Percentiles rank a stretch among this genome's conserved stretches.
Evolutionary conservation across 441 rosid species (phyloP).

Genomic region (Adansonia madagascariensis): DNA sequence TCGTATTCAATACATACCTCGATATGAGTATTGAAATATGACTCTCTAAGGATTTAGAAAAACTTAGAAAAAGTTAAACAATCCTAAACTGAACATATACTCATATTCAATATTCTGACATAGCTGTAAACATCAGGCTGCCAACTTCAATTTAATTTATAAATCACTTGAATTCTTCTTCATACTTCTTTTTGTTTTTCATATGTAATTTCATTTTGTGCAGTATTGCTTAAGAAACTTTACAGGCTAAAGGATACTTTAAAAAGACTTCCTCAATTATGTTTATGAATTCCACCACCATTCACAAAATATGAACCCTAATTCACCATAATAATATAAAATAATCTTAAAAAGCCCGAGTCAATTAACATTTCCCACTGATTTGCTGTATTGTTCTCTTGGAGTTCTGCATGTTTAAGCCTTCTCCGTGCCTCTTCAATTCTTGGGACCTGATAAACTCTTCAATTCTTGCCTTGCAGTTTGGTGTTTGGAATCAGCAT

Average conservation of each 20-base stretch:
- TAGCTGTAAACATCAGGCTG: not conserved
- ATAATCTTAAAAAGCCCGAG: slow-evolving; percentile 25
- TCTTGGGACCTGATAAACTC: slow-evolving; percentile 73
- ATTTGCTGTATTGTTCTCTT: slow-evolving; percentile 77
- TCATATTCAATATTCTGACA: no score
- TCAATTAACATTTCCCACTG: slow-evolving; percentile 81
- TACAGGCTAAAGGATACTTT: not conserved
- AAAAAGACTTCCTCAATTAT: not conserved
- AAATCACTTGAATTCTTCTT: not conserved
- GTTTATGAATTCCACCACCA: not conserved
- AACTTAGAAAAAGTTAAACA: no score
- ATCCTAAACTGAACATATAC: no score
- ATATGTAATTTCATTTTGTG: not conserved
- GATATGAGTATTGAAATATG: no score
- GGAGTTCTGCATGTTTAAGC: slow-evolving; percentile 50
- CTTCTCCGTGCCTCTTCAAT: slow-evolving; percentile 59
- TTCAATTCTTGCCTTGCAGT: slow-evolving; percentile 75
- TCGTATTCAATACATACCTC: no score
- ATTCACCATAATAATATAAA: slow-evolving; percentile 25
- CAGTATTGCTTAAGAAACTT: not conserved
- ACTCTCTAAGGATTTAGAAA: no score
- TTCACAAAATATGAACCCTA: slow-evolving; percentile 29
- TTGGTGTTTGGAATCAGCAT: slow-evolving; percentile 80
- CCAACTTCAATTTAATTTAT: not conserved
- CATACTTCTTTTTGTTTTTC: not conserved